Percentiles rank a stretch among this genome's conserved stretches.
phyloP scores from a whole-genome alignment of 2,329 filamentous ascomycete species.

The Aspergillus quadricinctus region DNA sequence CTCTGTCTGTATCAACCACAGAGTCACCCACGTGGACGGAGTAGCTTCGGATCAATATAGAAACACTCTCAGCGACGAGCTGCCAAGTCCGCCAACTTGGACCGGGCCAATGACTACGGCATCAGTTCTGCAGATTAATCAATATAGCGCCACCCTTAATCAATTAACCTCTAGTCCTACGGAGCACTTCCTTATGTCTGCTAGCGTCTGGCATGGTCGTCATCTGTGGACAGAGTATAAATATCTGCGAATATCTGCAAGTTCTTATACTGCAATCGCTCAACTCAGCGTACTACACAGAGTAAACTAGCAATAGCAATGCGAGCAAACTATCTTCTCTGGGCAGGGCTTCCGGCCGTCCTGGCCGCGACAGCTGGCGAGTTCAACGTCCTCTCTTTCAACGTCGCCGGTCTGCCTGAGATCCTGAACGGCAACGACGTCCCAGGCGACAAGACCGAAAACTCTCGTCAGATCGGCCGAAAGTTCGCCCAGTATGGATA shows the following conservation, averaged over 20 bases:
- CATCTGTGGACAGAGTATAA: neutral
- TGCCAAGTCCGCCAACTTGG: neutral
- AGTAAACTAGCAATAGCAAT: neutral
- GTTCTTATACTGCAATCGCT: neutral
- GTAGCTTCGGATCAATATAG: neutral
- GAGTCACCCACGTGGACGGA: neutral
- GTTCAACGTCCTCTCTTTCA: conserved; percentile 55
- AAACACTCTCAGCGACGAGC: neutral
- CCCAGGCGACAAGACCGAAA: conserved; percentile 57
- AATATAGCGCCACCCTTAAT: too few relatives aligned
- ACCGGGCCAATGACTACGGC: neutral
- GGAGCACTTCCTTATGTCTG: neutral
- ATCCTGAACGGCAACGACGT: conserved; percentile 56
- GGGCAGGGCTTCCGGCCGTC: neutral
- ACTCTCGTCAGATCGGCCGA: conserved; percentile 54
- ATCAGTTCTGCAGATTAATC: neutral
- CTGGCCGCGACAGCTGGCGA: conserved; percentile 32
- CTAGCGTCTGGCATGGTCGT: neutral
- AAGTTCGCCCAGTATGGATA: conserved; percentile 55
- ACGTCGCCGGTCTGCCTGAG: conserved; percentile 56
- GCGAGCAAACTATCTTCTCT: neutral
- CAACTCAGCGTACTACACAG: neutral
- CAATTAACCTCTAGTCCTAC: neutral
- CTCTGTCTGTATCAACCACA: neutral
- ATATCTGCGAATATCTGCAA: neutral